These are phyloP conservation scores for Cyberlindnera maclurae DNA, from an alignment of 805 yeast species.

Conservation along the genomic window DNA sequence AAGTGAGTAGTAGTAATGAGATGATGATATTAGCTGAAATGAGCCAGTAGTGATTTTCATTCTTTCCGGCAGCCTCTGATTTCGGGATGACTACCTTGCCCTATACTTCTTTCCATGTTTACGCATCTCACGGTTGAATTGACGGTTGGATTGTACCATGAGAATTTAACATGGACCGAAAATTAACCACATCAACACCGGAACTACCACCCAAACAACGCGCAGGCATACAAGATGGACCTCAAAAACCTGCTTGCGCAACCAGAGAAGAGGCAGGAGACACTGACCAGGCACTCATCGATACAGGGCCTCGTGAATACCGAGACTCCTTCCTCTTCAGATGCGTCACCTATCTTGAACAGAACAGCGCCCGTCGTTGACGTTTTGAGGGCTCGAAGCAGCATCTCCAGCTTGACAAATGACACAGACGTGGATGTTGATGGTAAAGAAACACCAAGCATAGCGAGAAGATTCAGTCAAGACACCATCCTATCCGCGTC, in stretches of 20 bases:
- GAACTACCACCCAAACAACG: too few species aligned
- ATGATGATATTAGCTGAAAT: too few species aligned
- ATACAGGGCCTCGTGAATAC: constrained; percentile 17
- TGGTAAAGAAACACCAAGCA: constrained; percentile 33
- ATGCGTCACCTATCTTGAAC: neutral
- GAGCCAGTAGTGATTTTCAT: neutral
- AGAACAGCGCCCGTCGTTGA: constrained; percentile 4
- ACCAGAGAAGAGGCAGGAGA: constrained; percentile 7
- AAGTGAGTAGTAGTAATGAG: too few species aligned
- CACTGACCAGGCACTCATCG: constrained; percentile 13
- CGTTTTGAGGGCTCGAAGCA: neutral
- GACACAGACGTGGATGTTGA: constrained; percentile 38
- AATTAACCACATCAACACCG: too few species aligned
- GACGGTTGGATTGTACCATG: too few species aligned
- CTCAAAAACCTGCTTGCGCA: constrained; percentile 14
- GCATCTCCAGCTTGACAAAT: constrained; percentile 32
- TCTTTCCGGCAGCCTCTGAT: neutral
- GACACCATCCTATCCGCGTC: constrained; percentile 18
- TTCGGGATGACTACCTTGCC: too few species aligned
- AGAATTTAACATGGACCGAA: too few species aligned
- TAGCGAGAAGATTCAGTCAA: constrained; percentile 25
- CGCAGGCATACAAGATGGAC: constrained; percentile 12
- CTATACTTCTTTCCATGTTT: too few species aligned
- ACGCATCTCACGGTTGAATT: too few species aligned
- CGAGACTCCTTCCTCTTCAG: constrained; percentile 3